Percentiles rank a stretch among this genome's conserved stretches.
These are phyloP conservation scores for Fusarium verticillioides DNA, from an alignment of 2,329 filamentous ascomycete genomes.

Conservation along the genomic window DNA sequence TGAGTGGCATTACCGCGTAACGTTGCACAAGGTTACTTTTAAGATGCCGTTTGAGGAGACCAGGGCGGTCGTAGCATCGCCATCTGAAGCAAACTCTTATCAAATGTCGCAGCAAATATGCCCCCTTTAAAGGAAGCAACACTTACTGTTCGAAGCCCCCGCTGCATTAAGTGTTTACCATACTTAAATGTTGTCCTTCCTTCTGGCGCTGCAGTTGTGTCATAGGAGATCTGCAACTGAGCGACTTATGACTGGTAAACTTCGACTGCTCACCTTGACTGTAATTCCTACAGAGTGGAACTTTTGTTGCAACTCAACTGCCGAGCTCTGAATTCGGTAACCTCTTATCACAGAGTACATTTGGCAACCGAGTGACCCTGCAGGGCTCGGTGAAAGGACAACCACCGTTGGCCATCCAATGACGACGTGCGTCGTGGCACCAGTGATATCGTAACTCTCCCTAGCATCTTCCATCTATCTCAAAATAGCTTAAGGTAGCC, in stretches of 20 bases:
- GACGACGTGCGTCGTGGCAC: no score
- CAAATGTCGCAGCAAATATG: not conserved
- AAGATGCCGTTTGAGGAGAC: no score
- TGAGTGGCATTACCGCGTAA: fast-evolving
- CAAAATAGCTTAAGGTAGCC: not conserved
- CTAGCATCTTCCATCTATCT: not conserved
- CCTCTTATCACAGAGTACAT: not conserved
- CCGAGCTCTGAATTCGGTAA: not conserved
- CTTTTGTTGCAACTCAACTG: not conserved
- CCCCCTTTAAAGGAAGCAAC: fast-evolving
- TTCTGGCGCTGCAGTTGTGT: fast-evolving
- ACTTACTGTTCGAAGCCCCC: not conserved
- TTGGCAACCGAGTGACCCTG: not conserved
- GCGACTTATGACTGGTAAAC: no score
- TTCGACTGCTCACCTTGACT: no score
- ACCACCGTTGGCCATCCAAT: fast-evolving
- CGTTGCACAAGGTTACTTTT: fast-evolving
- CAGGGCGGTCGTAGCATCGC: not conserved
- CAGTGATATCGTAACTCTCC: not conserved
- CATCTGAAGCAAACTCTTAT: not conserved
- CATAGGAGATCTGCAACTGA: not conserved
- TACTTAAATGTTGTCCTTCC: not conserved
- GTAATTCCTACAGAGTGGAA: no score
- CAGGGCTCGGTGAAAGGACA: not conserved
- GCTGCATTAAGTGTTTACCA: no score